Base-by-base conservation (phyloP, 768 basidiomycete genomes). In the Leccinum boreale region DNA sequence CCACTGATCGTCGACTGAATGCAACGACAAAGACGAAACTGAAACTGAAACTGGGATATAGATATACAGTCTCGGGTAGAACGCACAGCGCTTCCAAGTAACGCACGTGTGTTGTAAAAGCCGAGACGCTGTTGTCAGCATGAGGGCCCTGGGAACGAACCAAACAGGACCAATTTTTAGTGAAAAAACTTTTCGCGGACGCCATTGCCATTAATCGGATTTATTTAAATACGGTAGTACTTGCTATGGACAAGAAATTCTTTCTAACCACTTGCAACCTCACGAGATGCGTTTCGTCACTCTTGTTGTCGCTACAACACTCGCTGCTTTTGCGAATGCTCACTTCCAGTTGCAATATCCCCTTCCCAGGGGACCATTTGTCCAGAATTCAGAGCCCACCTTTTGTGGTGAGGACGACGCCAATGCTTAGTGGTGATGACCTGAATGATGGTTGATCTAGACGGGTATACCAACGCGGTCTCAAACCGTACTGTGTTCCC, bases 331-430 rank as follows among this genome's bases (percentile, higher is more conserved):
- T 44, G 85, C 76, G 29, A 76, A 74, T 50, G 91, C 90, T 8
- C 92, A 95, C 72, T 94, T 94, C 74, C 86, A 88, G 62, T 77
- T 94, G 45, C 81, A 86, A 65, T 93, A 83, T 70, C 93, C 92
- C 17, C 62, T 76, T 1, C 85, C 90, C 11, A 79, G 92, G 49
- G 93, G 92, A 2, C 67, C 63, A 0, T 94, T 94, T 68, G 78
- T 78, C 54, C 80, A 85, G 55, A 74, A 79, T 52, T 64, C 77
- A 15, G 87, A 90, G 61, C 76, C 78, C 12, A 73, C 65, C 2
- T 88, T 90, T 67, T 92, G 92, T 66, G 90, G 89, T 89, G 60
- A 44, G 80, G 70, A 23, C 2, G 28, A 42, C 45, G 8, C 28
- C 26, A 33, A 4, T 36, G 28, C 11, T 52, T 26, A 49, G 23